Evolutionary conservation across 2,329 filamentous ascomycete genomes (phyloP).

Genomic region (Fusarium poae): DNA sequence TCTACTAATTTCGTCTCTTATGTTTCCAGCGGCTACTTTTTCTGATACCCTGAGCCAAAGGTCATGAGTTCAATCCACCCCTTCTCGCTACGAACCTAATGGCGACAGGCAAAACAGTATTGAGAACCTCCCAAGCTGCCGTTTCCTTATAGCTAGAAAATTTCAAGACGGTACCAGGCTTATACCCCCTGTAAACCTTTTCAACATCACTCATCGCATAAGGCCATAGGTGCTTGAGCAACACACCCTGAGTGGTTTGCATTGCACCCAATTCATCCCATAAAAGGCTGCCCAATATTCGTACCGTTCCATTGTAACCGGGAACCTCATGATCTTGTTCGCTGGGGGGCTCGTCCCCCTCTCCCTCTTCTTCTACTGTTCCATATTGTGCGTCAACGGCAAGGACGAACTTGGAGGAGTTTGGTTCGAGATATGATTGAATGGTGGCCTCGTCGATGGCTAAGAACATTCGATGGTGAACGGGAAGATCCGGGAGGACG

Average conservation of each 20-base stretch:
- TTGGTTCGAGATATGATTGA: slow-evolving; percentile 43
- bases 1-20: no score
- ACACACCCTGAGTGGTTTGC: slow-evolving; percentile 48
- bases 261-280: slow-evolving; percentile 49
- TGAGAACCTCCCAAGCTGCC: slow-evolving; percentile 16
- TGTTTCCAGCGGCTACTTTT: no score
- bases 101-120: slow-evolving; percentile 5
- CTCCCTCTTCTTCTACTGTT: background rate
- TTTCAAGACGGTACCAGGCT: slow-evolving; percentile 7
- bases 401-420: slow-evolving; percentile 26
- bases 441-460: slow-evolving; percentile 45
- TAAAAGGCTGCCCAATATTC: slow-evolving; percentile 43
- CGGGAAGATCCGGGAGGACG: background rate
- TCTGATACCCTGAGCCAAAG: no score
- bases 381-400: slow-evolving; percentile 28
- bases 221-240: slow-evolving; percentile 41
- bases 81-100: background rate
- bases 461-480: slow-evolving; percentile 27
- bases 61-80: background rate
- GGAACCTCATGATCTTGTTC: slow-evolving; percentile 9
- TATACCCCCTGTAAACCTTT: slow-evolving; percentile 35
- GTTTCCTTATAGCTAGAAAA: slow-evolving; percentile 14
- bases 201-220: slow-evolving; percentile 39
- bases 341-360: background rate
- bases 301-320: slow-evolving; percentile 41